Evolutionary conservation across 169 alveolate species (phyloP).

Genomic region (Eimeria tenella): DNA sequence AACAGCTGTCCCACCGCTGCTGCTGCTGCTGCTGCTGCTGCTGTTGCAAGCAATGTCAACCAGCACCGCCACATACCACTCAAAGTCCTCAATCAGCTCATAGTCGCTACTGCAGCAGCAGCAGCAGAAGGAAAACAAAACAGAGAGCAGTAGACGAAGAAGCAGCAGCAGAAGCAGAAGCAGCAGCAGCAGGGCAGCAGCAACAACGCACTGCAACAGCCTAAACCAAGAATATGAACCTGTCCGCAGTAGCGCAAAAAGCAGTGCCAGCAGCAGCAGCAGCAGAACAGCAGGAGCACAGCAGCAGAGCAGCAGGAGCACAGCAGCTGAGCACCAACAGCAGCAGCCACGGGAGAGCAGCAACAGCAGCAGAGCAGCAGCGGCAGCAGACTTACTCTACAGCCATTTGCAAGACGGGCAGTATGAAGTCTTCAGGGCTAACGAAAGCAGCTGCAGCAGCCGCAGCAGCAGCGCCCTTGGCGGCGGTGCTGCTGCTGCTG

Average conservation of each 20-base stretch:
- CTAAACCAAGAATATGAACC: neutral
- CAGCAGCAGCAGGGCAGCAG: too few species aligned
- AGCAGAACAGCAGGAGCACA: neutral
- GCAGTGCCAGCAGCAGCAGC: too few species aligned
- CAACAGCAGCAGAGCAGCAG: neutral
- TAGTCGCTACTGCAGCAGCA: slow-evolving; percentile 55
- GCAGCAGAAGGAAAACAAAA: neutral
- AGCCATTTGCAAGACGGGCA: slow-evolving; percentile 24
- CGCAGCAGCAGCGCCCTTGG: neutral
- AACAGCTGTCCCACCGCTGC: slow-evolving; percentile 33
- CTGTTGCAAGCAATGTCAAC: slow-evolving; percentile 63
- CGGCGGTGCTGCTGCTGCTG: neutral
- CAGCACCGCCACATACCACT: slow-evolving; percentile 78
- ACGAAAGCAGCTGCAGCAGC: neutral
- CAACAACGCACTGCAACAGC: neutral
- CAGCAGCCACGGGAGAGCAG: neutral
- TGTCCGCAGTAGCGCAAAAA: neutral
- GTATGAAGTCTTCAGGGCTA: neutral
- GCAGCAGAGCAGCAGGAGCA: neutral
- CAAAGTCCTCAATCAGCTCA: slow-evolving; percentile 79
- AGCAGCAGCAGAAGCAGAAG: neutral
- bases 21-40: slow-evolving; percentile 57
- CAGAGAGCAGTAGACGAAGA: neutral
- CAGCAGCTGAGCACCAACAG: neutral
- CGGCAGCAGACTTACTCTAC: neutral